Evolutionary conservation across 2,329 filamentous ascomycete genomes (phyloP), one percentile per base, ranked within the genome.

Genomic region (Clathrospora elynae): DNA sequence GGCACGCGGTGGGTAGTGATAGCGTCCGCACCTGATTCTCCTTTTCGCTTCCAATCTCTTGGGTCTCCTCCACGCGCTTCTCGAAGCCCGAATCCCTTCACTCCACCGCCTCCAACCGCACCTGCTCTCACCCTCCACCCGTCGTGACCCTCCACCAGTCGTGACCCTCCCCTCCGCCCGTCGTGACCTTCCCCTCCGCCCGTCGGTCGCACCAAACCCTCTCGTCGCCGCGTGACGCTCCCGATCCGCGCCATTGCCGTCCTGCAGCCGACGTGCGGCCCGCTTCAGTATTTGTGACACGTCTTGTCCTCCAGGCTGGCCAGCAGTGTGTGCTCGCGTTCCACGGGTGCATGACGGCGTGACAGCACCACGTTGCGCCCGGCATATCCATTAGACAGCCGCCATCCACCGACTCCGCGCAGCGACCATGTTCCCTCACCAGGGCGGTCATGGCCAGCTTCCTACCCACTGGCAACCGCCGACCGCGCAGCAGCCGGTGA

Each of bases 401-500:
- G 5, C 11, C 26, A 20, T 14, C 22, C 42, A 23, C 30, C 42
- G 19, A 23, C 35, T 24, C 16, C 30, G 10, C 45, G 13, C 11
- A 19, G n/a, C 30, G 17, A 30, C 49, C 50, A 68, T 69, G 66
- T 69, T 66, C 46, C 63, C 66, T 55, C 63, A 68, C 52, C 53
- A 61, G 53, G 61, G 54, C 38, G 64, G 62, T 59, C 67, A 66
- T 49, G 67, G 66, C 54, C 68, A 70, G 55, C 59, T 68, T 42
- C 66, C 66, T 44, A 59, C 67, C 20, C 67, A 71, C 50, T 69
- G 66, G 64, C 64, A 68, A 49, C 67, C 67, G 35, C 65, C 64
- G 12, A 62, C 60, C 26, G 49, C 61, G 22, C 62, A 65, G 49
- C 62, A 67, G 53, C 63, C 67, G 37, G 55, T 64, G 39, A 67